A percentile compares a stretch with the other conserved stretches of the same genome.
Evolutionary conservation across 129 eudicot genomes (phyloP).

Genomic region (Centrapalus pauciflorus): DNA sequence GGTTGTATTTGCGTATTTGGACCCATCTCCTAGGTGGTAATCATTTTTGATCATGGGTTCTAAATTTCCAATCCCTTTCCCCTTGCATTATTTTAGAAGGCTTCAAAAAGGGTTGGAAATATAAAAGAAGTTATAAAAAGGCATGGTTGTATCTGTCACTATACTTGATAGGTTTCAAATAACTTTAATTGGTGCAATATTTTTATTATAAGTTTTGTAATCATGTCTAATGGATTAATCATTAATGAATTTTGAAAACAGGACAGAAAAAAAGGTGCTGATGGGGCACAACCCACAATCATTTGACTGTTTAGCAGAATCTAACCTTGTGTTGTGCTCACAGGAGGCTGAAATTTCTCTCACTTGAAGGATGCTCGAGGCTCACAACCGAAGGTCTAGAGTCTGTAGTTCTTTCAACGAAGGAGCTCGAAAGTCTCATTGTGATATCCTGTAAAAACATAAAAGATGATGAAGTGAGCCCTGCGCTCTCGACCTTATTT

Average conservation of each 20-base stretch:
- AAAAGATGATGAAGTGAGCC: conserved; percentile 56
- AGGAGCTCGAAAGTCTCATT: conserved; percentile 62
- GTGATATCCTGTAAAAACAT: conserved; percentile 75
- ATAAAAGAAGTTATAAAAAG: background rate
- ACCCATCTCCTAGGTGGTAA: background rate
- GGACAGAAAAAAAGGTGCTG: too few species aligned
- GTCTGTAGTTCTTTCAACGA: conserved; percentile 42
- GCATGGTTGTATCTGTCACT: too few species aligned
- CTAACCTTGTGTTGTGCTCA: background rate
- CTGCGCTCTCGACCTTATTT: conserved; percentile 54
- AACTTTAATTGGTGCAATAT: too few species aligned
- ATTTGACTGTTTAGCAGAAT: too few species aligned
- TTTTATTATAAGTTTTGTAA: too few species aligned
- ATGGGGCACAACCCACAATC: too few species aligned
- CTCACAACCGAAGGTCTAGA: conserved; percentile 67
- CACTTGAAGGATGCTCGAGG: conserved; percentile 80
- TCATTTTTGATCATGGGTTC: background rate
- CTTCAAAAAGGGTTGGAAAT: background rate
- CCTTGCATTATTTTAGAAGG: background rate
- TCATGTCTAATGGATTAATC: too few species aligned
- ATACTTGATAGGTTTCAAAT: too few species aligned
- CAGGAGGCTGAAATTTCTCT: conserved; percentile 63
- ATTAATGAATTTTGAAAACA: too few species aligned
- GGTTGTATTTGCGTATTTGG: too few species aligned
- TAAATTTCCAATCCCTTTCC: background rate